Percentiles rank a stretch among this genome's conserved stretches.
These are phyloP conservation scores for Emmonsia crescens DNA, from an alignment of 2,329 filamentous ascomycete species.

Conservation along the genomic window DNA sequence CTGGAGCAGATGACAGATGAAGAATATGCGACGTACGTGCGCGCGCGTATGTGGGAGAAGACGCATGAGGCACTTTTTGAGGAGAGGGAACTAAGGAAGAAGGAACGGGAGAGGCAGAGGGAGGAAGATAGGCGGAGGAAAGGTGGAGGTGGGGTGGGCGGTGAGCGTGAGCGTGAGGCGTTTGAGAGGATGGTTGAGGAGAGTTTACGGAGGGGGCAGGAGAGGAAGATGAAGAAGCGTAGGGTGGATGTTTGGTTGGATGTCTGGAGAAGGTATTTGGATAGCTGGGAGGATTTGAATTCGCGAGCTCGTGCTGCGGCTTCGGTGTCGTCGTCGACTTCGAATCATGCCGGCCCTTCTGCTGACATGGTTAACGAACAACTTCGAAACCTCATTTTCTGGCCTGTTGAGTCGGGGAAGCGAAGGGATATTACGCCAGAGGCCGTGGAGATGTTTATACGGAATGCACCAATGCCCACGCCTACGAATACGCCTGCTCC, in stretches of 20 bases:
- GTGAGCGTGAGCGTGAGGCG: conserved; percentile 21
- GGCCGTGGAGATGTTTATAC: conserved; percentile 59
- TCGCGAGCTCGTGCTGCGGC: conserved; percentile 12
- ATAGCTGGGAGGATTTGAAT: conserved; percentile 50
- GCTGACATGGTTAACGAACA: conserved; percentile 7
- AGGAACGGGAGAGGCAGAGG: conserved; percentile 40
- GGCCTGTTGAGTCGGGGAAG: conserved; percentile 60
- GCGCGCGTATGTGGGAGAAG: conserved; percentile 89
- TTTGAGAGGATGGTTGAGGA: conserved; percentile 58
- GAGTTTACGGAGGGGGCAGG: conserved; percentile 56
- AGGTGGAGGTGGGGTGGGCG: conserved; percentile 20
- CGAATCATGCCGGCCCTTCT: conserved; percentile 5
- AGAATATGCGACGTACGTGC: conserved; percentile 78
- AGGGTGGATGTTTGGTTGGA: conserved; percentile 37
- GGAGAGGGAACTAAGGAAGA: conserved; percentile 55
- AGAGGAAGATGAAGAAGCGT: conserved; percentile 44
- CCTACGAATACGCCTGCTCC: conserved; percentile 11
- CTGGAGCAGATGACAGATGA: conserved; percentile 86
- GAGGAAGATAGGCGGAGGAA: conserved; percentile 26
- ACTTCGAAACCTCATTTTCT: conserved; percentile 46
- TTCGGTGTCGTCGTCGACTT: conserved; percentile 9
- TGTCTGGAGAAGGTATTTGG: conserved; percentile 55
- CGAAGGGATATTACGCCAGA: conserved; percentile 47
- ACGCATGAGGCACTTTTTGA: conserved; percentile 75
- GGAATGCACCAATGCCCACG: conserved; percentile 36